Percentiles rank a stretch among this genome's conserved stretches.
Evolutionary conservation across 2,329 filamentous ascomycete genomes (phyloP).

Genomic region (Fusarium chaquense): DNA sequence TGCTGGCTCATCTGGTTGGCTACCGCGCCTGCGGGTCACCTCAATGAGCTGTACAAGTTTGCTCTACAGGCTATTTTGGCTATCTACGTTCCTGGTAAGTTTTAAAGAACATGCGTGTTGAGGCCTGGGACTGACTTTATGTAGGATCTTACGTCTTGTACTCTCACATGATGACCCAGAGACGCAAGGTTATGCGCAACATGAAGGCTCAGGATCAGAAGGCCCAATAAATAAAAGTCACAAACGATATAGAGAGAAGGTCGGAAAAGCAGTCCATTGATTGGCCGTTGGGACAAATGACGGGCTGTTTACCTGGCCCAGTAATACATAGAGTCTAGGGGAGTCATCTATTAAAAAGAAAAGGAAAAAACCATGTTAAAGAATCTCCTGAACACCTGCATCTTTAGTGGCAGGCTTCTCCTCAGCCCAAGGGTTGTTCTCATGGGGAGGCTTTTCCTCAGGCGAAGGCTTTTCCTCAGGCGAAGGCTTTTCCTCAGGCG

Average conservation of each 20-base stretch:
- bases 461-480: conserved; percentile 1
- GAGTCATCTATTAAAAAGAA: neutral
- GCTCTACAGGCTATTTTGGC: conserved; percentile 74
- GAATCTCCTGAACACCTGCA: neutral
- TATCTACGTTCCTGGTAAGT: conserved; percentile 83
- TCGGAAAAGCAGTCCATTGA: neutral
- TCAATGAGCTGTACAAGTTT: conserved; percentile 65
- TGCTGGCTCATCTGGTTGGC: conserved; percentile 81
- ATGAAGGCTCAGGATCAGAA: conserved; percentile 64
- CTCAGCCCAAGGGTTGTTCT: neutral
- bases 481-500: neutral
- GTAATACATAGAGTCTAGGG: conserved; percentile 15
- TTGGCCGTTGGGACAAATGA: neutral
- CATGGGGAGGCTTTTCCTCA: neutral
- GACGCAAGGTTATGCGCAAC: conserved; percentile 79
- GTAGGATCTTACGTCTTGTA: conserved; percentile 84
- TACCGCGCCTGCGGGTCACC: conserved; percentile 66
- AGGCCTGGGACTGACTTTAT: conserved; percentile 4
- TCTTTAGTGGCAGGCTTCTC: neutral
- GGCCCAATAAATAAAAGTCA: conserved; percentile 46
- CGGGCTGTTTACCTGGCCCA: neutral
- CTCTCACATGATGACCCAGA: conserved; percentile 94
- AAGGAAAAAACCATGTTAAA: conserved; percentile 2
- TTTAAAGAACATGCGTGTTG: neutral
- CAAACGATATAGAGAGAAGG: neutral